Percentiles rank a stretch among this genome's conserved stretches.
These are phyloP conservation scores for Cyberlindnera misumaiensis DNA, from an alignment of 805 yeast genomes.

Conservation along the genomic window DNA sequence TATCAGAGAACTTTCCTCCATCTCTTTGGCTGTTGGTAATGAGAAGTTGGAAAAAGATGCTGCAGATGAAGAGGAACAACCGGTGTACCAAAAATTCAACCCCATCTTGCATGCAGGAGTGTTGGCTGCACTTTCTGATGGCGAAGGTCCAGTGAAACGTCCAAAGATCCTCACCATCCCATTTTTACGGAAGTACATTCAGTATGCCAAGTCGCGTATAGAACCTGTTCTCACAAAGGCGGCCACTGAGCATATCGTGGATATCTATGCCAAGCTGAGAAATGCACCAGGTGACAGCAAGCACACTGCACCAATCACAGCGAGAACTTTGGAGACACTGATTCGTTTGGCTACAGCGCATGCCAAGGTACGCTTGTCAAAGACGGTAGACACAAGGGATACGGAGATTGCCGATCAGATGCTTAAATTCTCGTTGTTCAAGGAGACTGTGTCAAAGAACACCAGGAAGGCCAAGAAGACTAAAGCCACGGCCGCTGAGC, in stretches of 20 bases:
- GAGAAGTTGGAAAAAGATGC: constrained; percentile 44
- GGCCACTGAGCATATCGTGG: constrained; percentile 78
- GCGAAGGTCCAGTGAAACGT: constrained; percentile 21
- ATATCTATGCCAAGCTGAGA: constrained; percentile 73
- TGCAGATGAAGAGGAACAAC: constrained; percentile 31
- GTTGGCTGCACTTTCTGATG: constrained; percentile 31
- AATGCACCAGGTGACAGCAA: constrained; percentile 63
- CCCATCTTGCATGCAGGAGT: constrained; percentile 81
- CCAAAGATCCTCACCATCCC: constrained; percentile 63
- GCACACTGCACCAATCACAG: constrained; percentile 89
- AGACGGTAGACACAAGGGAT: constrained; percentile 65
- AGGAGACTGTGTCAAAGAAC: constrained; percentile 44
- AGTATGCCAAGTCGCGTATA: constrained; percentile 85
- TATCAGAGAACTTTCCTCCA: constrained; percentile 64
- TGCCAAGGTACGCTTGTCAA: constrained; percentile 88
- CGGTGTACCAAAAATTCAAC: constrained; percentile 77
- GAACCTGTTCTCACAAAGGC: constrained; percentile 70
- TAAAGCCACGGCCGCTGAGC: neutral
- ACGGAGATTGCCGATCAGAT: constrained; percentile 82
- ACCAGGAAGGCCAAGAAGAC: neutral
- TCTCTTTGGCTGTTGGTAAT: constrained; percentile 79
- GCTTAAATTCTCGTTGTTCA: constrained; percentile 79
- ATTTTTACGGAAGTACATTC: constrained; percentile 86
- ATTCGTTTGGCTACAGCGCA: constrained; percentile 95
- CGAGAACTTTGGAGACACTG: constrained; percentile 94